Conservation (phyloP, 2,329 filamentous ascomycete species). For the Dothideomycetes sp. region DNA sequence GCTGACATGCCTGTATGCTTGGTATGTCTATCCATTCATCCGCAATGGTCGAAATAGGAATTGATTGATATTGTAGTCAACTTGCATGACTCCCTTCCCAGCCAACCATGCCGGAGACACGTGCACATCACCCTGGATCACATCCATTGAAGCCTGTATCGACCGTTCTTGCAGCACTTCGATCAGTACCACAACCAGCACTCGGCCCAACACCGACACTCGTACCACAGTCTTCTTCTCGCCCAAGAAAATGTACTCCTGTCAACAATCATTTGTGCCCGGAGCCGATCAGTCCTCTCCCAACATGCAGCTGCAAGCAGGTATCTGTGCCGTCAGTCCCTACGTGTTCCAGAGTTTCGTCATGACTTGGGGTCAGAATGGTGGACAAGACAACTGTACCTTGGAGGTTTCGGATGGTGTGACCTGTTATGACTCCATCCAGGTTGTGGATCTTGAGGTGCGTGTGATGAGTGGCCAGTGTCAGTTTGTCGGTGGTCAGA, state of each 20-base stretch:
- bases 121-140: constrained; percentile 3
- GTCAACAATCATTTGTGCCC: neutral
- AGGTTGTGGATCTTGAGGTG: too few species aligned
- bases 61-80: constrained; percentile 1
- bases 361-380: constrained; percentile 1
- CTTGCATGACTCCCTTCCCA: constrained; percentile 5
- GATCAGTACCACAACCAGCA: neutral
- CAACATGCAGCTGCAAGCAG: constrained; percentile 1
- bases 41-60: neutral
- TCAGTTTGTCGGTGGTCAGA: constrained; percentile 4
- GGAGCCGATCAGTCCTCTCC: neutral
- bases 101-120: neutral
- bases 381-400: neutral
- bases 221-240: constrained; percentile 10
- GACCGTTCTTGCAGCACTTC: constrained; percentile 5
- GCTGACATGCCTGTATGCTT: constrained; percentile 3
- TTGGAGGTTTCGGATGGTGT: constrained; percentile 1
- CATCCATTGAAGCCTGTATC: neutral
- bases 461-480: neutral
- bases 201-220: neutral
- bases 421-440: too few species aligned
- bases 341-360: constrained; percentile 4
- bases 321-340: neutral
- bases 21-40: neutral
- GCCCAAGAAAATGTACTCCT: neutral